Conservation (phyloP, 1,139 yeast genomes). For the Nadsonia commutata region DNA sequence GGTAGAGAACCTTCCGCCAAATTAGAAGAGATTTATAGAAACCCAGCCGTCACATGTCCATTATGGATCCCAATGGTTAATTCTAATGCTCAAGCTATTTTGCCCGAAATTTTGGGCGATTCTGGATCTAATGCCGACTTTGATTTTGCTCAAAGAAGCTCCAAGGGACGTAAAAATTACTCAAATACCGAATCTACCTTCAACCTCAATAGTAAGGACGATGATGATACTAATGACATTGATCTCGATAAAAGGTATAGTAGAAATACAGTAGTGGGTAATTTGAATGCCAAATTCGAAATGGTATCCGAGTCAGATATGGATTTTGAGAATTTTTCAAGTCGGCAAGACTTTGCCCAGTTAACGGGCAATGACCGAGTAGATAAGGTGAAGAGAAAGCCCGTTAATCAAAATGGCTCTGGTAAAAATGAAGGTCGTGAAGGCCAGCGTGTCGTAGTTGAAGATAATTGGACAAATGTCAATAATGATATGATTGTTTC, state of each 20-base stretch:
- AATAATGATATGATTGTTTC: no score
- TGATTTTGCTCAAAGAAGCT: background rate
- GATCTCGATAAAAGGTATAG: no score
- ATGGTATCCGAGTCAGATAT: slow-evolving; percentile 1
- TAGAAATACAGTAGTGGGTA: no score
- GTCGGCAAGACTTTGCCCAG: background rate
- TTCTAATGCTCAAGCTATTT: slow-evolving; percentile 15
- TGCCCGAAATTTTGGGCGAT: slow-evolving; percentile 10
- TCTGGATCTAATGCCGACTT: slow-evolving; percentile 4
- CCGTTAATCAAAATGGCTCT: slow-evolving; percentile 8
- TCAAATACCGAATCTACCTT: no score
- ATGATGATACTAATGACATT: no score
- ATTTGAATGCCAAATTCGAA: slow-evolving; percentile 3
- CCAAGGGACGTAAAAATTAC: background rate
- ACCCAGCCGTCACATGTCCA: slow-evolving; percentile 19
- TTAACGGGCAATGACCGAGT: background rate
- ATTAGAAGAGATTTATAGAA: slow-evolving; percentile 18
- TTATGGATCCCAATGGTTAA: slow-evolving; percentile 25
- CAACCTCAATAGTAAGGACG: no score
- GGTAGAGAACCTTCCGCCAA: slow-evolving; percentile 10
- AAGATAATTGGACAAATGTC: no score
- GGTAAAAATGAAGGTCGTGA: slow-evolving; percentile 8
- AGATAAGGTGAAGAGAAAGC: background rate
- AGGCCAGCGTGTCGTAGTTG: slow-evolving; percentile 3
- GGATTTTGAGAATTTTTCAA: background rate